Percentiles rank a stretch among this genome's conserved stretches.
phyloP scores from a whole-genome alignment of 805 yeast genomes.

The Tetrapisispora iriomotensis region DNA sequence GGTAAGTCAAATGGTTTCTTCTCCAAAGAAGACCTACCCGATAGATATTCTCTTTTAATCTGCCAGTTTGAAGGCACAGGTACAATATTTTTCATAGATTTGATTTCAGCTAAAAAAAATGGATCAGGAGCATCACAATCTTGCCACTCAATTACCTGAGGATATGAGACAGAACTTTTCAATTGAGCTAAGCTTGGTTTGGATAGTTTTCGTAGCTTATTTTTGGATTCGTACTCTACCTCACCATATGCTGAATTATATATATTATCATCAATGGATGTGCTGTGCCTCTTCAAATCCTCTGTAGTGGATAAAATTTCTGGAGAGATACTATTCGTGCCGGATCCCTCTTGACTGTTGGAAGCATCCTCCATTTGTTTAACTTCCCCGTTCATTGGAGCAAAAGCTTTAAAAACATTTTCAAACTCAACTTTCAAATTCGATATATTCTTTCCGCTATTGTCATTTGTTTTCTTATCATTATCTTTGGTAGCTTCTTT shows the following conservation, averaged over 20 bases:
- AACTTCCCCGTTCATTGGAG: not conserved
- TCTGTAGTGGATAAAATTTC: too few species aligned
- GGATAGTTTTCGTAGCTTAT: conserved; percentile 41
- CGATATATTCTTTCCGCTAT: not conserved
- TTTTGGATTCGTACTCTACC: conserved; percentile 29
- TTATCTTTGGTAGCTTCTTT: not conserved
- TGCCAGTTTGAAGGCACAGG: conserved; percentile 86
- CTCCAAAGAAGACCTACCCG: conserved; percentile 55
- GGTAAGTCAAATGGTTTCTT: conserved; percentile 72
- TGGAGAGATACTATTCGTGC: too few species aligned
- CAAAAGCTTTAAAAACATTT: not conserved
- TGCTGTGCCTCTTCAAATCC: too few species aligned
- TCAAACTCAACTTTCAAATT: not conserved
- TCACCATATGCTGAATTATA: not conserved
- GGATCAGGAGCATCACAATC: conserved; percentile 86
- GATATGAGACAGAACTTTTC: conserved; percentile 49
- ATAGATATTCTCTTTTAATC: conserved; percentile 60
- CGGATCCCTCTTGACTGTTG: too few species aligned
- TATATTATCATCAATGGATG: not conserved
- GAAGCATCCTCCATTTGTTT: too few species aligned
- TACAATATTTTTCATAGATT: conserved; percentile 53
- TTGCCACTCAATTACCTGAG: conserved; percentile 76
- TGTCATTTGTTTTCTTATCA: not conserved
- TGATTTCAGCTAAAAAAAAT: conserved; percentile 48
- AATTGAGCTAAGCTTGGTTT: conserved; percentile 59